Conservation (phyloP, 2,329 filamentous ascomycete genomes). For the Aspergillus pseudonomiae region DNA sequence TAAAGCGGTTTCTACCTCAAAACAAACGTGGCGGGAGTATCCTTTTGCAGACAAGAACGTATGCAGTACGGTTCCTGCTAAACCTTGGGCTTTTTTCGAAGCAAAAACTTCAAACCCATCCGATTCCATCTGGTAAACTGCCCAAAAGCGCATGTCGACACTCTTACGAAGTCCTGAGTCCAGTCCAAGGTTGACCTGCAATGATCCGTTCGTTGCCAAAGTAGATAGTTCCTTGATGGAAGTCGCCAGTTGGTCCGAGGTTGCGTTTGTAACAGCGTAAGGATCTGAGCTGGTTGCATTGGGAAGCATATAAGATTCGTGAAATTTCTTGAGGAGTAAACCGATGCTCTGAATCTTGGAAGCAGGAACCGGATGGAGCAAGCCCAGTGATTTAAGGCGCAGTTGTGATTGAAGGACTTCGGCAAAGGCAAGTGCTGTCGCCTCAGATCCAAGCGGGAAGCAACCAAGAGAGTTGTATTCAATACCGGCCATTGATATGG, state of each 20-base stretch:
- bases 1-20: conserved; percentile 43
- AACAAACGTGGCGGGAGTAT: conserved; percentile 42
- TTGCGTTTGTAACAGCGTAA: conserved; percentile 24
- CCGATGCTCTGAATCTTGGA: conserved; percentile 40
- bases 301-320: conserved; percentile 28
- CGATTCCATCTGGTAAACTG: conserved; percentile 40
- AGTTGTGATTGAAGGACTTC: conserved; percentile 50
- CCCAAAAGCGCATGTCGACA: conserved; percentile 44
- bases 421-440: conserved; percentile 45
- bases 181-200: conserved; percentile 40
- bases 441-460: conserved; percentile 51
- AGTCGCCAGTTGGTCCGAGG: conserved; percentile 25
- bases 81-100: conserved; percentile 48
- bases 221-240: conserved; percentile 36
- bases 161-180: conserved; percentile 46
- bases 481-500: conserved; percentile 40
- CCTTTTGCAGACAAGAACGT: conserved; percentile 49
- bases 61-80: conserved; percentile 48
- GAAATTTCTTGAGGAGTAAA: conserved; percentile 34
- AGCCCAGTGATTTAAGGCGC: conserved; percentile 43
- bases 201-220: conserved; percentile 28
- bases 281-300: conserved; percentile 24
- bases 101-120: conserved; percentile 45
- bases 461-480: conserved; percentile 48
- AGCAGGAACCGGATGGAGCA: conserved; percentile 44